Evolutionary conservation across 225 moss, liverwort and hornwort genomes (phyloP).

Genomic region (Lunularia cruciata): DNA sequence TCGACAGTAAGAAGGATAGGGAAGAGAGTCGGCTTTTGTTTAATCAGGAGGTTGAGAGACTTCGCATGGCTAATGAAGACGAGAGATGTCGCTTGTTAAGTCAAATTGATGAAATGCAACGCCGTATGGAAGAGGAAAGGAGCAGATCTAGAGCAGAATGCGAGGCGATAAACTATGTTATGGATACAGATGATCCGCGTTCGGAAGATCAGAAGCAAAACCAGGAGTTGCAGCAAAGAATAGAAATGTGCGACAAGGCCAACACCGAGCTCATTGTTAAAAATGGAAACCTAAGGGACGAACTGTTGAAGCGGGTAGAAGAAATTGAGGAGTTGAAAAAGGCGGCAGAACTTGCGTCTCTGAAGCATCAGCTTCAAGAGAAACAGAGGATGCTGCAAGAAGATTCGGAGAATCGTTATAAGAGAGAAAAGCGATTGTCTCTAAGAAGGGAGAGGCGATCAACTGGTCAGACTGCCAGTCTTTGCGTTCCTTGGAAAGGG

Average conservation of each 20-base stretch:
- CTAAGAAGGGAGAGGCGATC: background rate
- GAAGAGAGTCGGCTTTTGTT: slow-evolving; percentile 39
- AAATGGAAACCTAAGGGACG: slow-evolving; percentile 32
- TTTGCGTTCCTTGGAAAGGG: slow-evolving; percentile 4
- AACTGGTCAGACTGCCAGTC: background rate
- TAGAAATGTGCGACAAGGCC: slow-evolving; percentile 29
- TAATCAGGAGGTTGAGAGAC: slow-evolving; percentile 27
- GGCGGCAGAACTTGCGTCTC: slow-evolving; percentile 5
- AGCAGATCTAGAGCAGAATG: background rate
- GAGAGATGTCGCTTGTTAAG: slow-evolving; percentile 17
- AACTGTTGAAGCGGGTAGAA: slow-evolving; percentile 33
- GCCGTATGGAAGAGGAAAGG: slow-evolving; percentile 8
- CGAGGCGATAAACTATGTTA: slow-evolving; percentile 14
- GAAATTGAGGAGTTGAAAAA: slow-evolving; percentile 25
- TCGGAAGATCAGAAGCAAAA: slow-evolving; percentile 36
- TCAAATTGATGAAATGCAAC: slow-evolving; percentile 16
- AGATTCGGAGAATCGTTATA: slow-evolving; percentile 15
- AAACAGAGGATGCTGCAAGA: slow-evolving; percentile 21
- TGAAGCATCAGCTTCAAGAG: slow-evolving; percentile 13
- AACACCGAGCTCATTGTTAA: background rate
- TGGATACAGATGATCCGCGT: slow-evolving; percentile 34
- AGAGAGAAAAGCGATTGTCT: slow-evolving; percentile 11
- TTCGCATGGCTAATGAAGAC: slow-evolving; percentile 44
- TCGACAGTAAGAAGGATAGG: slow-evolving; percentile 23
- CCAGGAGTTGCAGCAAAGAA: slow-evolving; percentile 36